Evolutionary conservation across 352 stramenopile genomes (phyloP), one percentile per base, ranked within the genome.

Genomic region (Aphanomyces stellatus): DNA sequence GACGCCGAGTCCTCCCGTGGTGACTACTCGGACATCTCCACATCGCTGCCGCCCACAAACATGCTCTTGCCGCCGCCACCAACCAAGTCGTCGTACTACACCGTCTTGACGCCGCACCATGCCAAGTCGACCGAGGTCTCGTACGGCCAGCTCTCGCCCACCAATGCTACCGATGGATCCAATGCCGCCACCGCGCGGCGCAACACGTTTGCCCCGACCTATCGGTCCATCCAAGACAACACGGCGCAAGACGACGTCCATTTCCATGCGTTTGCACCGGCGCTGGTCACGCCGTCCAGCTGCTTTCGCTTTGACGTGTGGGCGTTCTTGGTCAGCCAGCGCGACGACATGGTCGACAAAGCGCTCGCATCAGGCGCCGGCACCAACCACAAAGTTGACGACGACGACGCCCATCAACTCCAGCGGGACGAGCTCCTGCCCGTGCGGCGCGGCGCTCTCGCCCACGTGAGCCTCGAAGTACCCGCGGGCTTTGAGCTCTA

Each of bases 301-400:
- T 76, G 79, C n/a, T 91, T 91, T 69, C 71, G 75, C 34, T 91
- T 87, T 65, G 78, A 79, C 0, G 76, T 91, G 5, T 91, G 82
- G 82, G 80, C 80, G 8, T 90, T 89, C 62, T 56, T 90, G 35
- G 55, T 88, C 41, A 85, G 74, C 37, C 82, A 90, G 68, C 77
- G 75, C 4, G 63, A 66, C 0, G 80, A 88, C 68, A 86, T 90
- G 79, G 73, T 76, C 11, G 82, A 89, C 30, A 60, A 66, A 46
- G 82, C 80, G 0, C 68, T 85, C 0, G 78, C 87, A 49, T 19
- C 13, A n/a, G 13, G 37, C n/a, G 37, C 13, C n/a, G 37, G n/a
- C 37, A 46, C n/a, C 11, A 2, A 46, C n/a, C 11, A 46, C n/a
- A 66, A 76, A 40, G 73, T 56, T 1, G 66, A 81, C 11, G 72